Evolutionary conservation across 345 rosid species (phyloP).

Genomic region (Heritiera littoralis): DNA sequence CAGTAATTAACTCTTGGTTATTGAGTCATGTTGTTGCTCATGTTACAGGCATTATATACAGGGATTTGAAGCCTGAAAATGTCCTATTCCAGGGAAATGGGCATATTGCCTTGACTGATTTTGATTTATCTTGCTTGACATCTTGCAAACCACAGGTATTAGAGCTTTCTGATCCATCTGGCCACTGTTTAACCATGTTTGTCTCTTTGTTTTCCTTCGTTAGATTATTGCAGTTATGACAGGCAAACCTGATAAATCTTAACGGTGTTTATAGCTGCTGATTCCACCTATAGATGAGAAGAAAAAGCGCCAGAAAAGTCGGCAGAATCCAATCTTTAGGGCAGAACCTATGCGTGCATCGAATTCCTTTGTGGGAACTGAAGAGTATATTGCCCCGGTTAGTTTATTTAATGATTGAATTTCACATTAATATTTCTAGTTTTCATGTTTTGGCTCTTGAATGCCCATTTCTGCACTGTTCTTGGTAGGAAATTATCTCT

Average conservation of each 20-base stretch:
- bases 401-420: conserved; percentile 22
- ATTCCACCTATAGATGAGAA: conserved; percentile 60
- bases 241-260: conserved; percentile 6
- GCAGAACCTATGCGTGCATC: conserved; percentile 98
- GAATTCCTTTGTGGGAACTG: conserved; percentile 96
- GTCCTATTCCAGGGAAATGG: conserved; percentile 76
- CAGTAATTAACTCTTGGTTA: not conserved
- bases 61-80: conserved; percentile 93
- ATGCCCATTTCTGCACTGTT: not conserved
- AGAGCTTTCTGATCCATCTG: conserved; percentile 2
- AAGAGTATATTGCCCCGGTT: conserved; percentile 98
- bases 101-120: conserved; percentile 80
- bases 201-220: not conserved
- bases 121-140: conserved; percentile 91
- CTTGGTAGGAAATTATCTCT: conserved; percentile 75
- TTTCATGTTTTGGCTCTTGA: not conserved
- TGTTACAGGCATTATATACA: conserved; percentile 76
- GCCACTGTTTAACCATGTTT: not conserved
- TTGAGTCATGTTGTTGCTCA: not conserved
- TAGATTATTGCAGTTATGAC: not conserved
- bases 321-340: conserved; percentile 73
- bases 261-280: conserved; percentile 53
- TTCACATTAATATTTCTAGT: not conserved
- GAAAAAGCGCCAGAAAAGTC: conserved; percentile 52
- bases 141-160: conserved; percentile 90